Percentiles rank a stretch among this genome's conserved stretches.
These are phyloP conservation scores for Sphaerostilbella broomeana DNA, from an alignment of 2,329 filamentous ascomycete species.

Conservation along the genomic window DNA sequence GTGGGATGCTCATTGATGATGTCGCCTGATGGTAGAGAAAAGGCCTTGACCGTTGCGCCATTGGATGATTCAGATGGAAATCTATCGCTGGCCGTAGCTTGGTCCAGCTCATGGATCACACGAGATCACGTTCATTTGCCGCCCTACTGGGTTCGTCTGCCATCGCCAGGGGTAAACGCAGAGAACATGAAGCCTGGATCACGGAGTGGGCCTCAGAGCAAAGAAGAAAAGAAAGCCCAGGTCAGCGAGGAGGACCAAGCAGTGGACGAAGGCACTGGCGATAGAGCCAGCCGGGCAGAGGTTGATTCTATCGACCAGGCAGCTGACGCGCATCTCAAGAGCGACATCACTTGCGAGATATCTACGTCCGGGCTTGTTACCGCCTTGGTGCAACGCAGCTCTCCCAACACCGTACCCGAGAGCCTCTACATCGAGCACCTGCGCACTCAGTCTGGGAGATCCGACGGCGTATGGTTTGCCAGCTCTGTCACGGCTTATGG, in stretches of 20 bases:
- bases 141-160: slow-evolving; percentile 52
- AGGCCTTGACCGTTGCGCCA: slow-evolving; percentile 47
- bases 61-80: slow-evolving; percentile 56
- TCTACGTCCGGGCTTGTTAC: slow-evolving; percentile 40
- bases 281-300: slow-evolving; percentile 14
- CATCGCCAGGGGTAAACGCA: slow-evolving; percentile 23
- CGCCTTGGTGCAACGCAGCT: slow-evolving; percentile 36
- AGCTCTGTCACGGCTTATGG: slow-evolving; percentile 49
- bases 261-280: slow-evolving; percentile 2
- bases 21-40: slow-evolving; percentile 42
- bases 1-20: slow-evolving; percentile 51
- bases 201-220: not conserved
- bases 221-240: slow-evolving; percentile 4
- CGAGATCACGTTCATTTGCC: slow-evolving; percentile 47
- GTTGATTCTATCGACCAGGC: slow-evolving; percentile 31
- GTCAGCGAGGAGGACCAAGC: slow-evolving; percentile 5
- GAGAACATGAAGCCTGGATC: not conserved
- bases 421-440: slow-evolving; percentile 43
- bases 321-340: slow-evolving; percentile 19
- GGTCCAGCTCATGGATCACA: slow-evolving; percentile 48
- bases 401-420: slow-evolving; percentile 24
- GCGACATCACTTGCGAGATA: slow-evolving; percentile 42
- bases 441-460: slow-evolving; percentile 27
- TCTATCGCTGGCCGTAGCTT: slow-evolving; percentile 50
- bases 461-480: slow-evolving; percentile 50